Evolutionary conservation across 2,329 filamentous ascomycete species (phyloP), one percentile per base, ranked within the genome.

Genomic region (Geoglossum cookeanum): DNA sequence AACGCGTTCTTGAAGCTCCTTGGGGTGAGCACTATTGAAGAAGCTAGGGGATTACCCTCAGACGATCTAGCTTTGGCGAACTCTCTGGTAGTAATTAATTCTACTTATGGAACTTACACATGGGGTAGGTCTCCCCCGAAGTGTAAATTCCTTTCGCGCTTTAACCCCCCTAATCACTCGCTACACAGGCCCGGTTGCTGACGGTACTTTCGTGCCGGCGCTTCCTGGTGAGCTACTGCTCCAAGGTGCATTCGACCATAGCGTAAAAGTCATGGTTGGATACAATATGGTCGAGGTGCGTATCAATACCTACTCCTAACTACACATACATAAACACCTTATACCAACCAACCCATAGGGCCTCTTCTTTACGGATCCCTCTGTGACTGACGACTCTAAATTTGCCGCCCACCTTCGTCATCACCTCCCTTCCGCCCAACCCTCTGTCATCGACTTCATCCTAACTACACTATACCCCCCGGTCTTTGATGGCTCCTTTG

Each of bases 151-250:
- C 9, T 55, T 44, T 13, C 27, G 53, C 44, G 15, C 17, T 22
- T 22, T 45, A 22, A 52, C 33, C 17, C 33, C 22, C 37, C 11
- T 17, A 29, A 7, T 39, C 11, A 17, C 52, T n/a, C 33, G 35
- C 13, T 5, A 27, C 7, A 47, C 27, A 57, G 68, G 74, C 0
- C 76, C 75, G 2, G 67, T 67, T 3, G 70, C 74, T 2, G 77
- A 79, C 61, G 74, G 74, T 0, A 66, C 65, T n/a, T 77, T 77
- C 61, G 71, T 71, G 0, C 73, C 75, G 0, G 65, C 67, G 4
- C 60, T 75, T 0, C 76, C 77, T 0, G 71, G 73, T 1, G 64
- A 70, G 49, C 65, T 75, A 0, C 67, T 78, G 3, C 63, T 68
- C 2, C 64, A 69, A 48, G 74, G 72, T 0, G 63, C 68, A 27